Percentiles rank a stretch among this genome's conserved stretches.
Evolutionary conservation across 2,329 filamentous ascomycete species (phyloP).

Genomic region (Emydomyces testavorans): DNA sequence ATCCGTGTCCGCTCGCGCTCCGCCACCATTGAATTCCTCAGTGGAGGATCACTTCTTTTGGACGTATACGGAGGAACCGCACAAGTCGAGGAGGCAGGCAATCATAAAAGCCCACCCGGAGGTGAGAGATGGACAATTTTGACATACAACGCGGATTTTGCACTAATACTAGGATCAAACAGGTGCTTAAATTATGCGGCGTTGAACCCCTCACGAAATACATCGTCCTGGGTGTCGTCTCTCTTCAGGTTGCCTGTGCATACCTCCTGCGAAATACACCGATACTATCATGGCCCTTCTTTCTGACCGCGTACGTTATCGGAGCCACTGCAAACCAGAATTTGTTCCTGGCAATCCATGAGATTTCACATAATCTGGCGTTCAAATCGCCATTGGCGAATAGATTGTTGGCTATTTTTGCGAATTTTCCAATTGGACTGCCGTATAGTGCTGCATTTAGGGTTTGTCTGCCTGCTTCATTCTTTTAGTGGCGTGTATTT

Average conservation of each 20-base stretch:
- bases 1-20: constrained; percentile 3
- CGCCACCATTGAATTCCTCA: constrained; percentile 23
- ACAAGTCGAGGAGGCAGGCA: constrained; percentile 75
- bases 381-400: constrained; percentile 74
- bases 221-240: constrained; percentile 71
- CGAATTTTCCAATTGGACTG: constrained; percentile 88
- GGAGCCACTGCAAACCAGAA: constrained; percentile 97
- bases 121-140: constrained; percentile 42
- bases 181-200: constrained; percentile 95
- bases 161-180: constrained; percentile 6
- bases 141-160: not conserved
- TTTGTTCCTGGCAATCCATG: constrained; percentile 94
- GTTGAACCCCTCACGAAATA: constrained; percentile 94
- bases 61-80: constrained; percentile 98
- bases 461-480: constrained; percentile 35
- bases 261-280: constrained; percentile 64
- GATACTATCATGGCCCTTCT: constrained; percentile 73
- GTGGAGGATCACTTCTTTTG: constrained; percentile 69
- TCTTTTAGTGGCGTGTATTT: not conserved
- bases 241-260: constrained; percentile 66
- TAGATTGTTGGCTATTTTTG: constrained; percentile 76
- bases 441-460: constrained; percentile 95
- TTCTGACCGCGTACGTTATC: constrained; percentile 77
- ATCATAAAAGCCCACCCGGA: constrained; percentile 99
- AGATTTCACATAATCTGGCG: constrained; percentile 95